Evolutionary conservation across 371 early-diverging fungal species (phyloP).

Genomic region (Saksenaea oblongispora): DNA sequence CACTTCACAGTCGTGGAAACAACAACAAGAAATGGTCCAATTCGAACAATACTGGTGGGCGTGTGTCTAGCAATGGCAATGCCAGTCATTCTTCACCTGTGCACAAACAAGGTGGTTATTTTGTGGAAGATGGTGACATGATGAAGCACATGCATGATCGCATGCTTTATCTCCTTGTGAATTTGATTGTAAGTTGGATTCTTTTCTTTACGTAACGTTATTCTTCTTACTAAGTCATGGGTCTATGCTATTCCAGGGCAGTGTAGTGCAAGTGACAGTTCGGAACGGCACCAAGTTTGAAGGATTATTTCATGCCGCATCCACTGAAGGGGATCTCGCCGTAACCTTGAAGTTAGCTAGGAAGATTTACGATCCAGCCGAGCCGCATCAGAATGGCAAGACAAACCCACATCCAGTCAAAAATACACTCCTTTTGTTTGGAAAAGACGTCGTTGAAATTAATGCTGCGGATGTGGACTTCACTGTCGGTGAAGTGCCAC

Average conservation of each 20-base stretch:
- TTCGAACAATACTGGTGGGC: conserved; percentile 2
- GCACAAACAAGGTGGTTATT: conserved; percentile 2
- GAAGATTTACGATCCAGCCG: conserved; percentile 34
- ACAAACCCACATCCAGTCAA: conserved; percentile 48
- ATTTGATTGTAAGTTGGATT: conserved; percentile 64
- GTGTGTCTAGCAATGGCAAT: conserved; percentile 15
- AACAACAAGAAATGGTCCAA: conserved; percentile 38
- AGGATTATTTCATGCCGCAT: conserved; percentile 79
- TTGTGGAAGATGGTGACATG: conserved; percentile 26
- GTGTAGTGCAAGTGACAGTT: conserved; percentile 67
- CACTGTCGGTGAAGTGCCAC: conserved; percentile 32
- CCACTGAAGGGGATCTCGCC: conserved; percentile 74
- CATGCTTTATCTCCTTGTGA: conserved; percentile 71
- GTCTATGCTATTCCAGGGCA: conserved; percentile 67
- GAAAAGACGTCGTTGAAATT: conserved; percentile 73
- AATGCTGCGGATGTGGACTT: conserved; percentile 61
- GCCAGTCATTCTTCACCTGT: conserved; percentile 1
- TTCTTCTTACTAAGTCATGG: background rate
- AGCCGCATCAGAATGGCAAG: conserved; percentile 35
- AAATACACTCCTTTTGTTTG: conserved; percentile 63
- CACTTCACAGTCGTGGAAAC: conserved; percentile 27
- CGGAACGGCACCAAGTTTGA: conserved; percentile 69
- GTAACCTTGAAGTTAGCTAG: conserved; percentile 74
- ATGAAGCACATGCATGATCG: conserved; percentile 69
- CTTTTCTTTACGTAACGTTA: background rate